Evolutionary conservation across 1,284 basidiomycete species (phyloP), one percentile per base, ranked within the genome.

Genomic region (Somion occarium): DNA sequence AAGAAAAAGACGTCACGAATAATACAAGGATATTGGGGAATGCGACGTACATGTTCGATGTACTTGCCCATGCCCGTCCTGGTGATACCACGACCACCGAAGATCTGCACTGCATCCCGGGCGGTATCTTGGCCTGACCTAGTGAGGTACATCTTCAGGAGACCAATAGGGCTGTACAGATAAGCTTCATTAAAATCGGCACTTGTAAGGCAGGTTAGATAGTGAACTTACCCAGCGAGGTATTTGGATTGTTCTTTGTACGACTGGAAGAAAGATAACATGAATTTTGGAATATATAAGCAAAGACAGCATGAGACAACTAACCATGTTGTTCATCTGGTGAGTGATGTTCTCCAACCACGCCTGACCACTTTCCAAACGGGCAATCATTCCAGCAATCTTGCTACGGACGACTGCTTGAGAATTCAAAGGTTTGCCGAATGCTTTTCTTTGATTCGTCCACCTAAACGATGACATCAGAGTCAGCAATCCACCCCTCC

Each of bases 301-400:
- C 9, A 7, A 42, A 9, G 39, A 9, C 9, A 42, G 20, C 7
- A 44, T 44, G 18, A n/a, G n/a, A n/a, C 13, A 26, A 53, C 61
- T 48, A 12, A 80, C 80, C 91, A 93, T 93, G 61, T 93, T 85
- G 65, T 80, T 84, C 93, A 96, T 96, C 69, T 96, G 93, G 67
- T 87, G 84, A 0, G 93, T 95, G 55, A 96, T 73, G 63, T 82
- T 88, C 72, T 98, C 94, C 23, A 96, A 72, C 92, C 93, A 97
- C 44, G 79, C 82, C 64, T 97, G 93, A 19, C 76, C 76, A 2
- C 82, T 81, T 69, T 95, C 91, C 30, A 81, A 78, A 53, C 91
- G 85, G 20, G 88, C 80, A 53, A 95, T 92, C 89, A 95, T 93
- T 23, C 74, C 73, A 1, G 91, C 92, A 45, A 96, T 69, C 75